Evolutionary conservation across 257 asterid genomes (phyloP).

Genomic region (Solanum medicagineum): DNA sequence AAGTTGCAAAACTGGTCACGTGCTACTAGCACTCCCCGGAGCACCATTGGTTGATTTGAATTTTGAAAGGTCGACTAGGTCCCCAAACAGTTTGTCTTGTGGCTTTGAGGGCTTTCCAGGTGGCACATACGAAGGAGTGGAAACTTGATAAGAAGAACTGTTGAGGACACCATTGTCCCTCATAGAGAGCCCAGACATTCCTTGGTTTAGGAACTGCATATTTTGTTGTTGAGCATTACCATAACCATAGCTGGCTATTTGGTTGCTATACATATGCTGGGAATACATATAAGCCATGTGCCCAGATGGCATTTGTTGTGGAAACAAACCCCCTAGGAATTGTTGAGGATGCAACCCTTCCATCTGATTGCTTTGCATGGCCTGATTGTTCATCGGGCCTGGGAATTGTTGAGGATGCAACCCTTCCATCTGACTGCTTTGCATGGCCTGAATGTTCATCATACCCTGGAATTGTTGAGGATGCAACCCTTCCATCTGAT

Average conservation of each 20-base stretch:
- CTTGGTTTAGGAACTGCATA: slow-evolving; percentile 50
- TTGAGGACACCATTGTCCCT: slow-evolving; percentile 43
- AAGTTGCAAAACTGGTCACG: slow-evolving; percentile 3
- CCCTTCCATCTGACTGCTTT: slow-evolving; percentile 21
- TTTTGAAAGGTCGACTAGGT: slow-evolving; percentile 61
- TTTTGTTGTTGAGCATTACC: slow-evolving; percentile 60
- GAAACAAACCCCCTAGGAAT: slow-evolving; percentile 36
- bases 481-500: slow-evolving; percentile 25
- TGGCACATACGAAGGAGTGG: slow-evolving; percentile 41
- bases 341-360: slow-evolving; percentile 29
- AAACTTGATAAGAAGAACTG: slow-evolving; percentile 13
- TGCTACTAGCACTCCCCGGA: slow-evolving; percentile 31
- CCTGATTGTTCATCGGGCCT: slow-evolving; percentile 24
- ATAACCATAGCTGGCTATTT: slow-evolving; percentile 39
- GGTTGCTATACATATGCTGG: slow-evolving; percentile 62
- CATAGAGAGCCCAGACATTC: slow-evolving; percentile 64
- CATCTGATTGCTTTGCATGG: slow-evolving; percentile 21
- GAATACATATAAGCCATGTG: slow-evolving; percentile 73
- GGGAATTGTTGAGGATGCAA: slow-evolving; percentile 26
- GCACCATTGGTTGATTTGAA: slow-evolving; percentile 36
- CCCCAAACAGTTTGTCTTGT: slow-evolving; percentile 69
- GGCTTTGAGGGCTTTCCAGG: slow-evolving; percentile 66
- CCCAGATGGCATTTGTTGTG: slow-evolving; percentile 54
- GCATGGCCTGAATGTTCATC: slow-evolving; percentile 23
- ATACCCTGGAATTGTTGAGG: slow-evolving; percentile 15